Evolutionary conservation across 108 stramenopile genomes (phyloP).

Genomic region (Schizochytrium sp.): DNA sequence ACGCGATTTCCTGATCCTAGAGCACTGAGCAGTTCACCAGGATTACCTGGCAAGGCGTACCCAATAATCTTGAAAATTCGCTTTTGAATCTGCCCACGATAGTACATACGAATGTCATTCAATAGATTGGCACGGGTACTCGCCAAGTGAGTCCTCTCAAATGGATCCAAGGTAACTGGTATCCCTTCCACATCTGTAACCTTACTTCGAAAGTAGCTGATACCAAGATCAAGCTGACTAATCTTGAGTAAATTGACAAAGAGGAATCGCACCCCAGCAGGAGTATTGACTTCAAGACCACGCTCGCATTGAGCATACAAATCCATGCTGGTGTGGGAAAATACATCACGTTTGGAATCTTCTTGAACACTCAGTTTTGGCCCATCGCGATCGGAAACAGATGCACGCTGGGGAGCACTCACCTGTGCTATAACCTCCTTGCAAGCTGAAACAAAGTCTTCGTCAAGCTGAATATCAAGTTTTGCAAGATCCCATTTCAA

Average conservation of each 20-base stretch:
- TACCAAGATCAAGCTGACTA: conserved; percentile 13
- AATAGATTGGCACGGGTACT: not conserved
- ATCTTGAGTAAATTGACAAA: not conserved
- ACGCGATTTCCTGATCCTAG: not conserved
- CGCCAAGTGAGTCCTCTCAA: not conserved
- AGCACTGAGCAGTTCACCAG: conserved; percentile 47
- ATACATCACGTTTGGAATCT: not conserved
- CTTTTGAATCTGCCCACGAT: not conserved
- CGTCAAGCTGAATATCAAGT: conserved; percentile 34
- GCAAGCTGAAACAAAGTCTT: not conserved
- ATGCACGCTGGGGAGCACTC: not conserved
- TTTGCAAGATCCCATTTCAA: not conserved
- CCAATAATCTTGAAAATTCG: conserved; percentile 34
- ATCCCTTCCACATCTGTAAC: conserved; percentile 38
- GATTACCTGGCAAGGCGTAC: conserved; percentile 38
- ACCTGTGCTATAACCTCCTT: conserved; percentile 14
- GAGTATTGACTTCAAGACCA: not conserved
- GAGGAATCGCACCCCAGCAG: not conserved
- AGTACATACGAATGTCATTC: conserved; percentile 22
- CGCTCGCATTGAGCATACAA: conserved; percentile 8
- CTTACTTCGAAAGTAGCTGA: conserved; percentile 16
- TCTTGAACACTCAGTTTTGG: not conserved
- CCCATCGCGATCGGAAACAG: not conserved
- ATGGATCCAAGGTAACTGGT: not conserved
- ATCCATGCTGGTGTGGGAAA: not conserved